Evolutionary conservation across 164 flowering plant species (phyloP).

Genomic region (Santalum album): DNA sequence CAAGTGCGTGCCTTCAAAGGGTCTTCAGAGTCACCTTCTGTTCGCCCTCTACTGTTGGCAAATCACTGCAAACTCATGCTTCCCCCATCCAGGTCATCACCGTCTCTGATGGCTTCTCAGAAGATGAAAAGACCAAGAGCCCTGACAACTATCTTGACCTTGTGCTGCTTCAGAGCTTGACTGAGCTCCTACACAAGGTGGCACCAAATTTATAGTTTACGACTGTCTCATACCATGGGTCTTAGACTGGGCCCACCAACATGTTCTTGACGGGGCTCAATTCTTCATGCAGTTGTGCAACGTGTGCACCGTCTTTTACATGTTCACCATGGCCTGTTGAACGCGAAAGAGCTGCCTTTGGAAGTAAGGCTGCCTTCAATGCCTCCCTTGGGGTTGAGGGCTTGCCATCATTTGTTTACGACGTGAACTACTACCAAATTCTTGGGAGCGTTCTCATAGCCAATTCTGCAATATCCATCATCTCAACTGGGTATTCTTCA

Average conservation of each 20-base stretch:
- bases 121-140: conserved; percentile 8
- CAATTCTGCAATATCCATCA: conserved; percentile 21
- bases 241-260: background rate
- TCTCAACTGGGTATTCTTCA: conserved; percentile 14
- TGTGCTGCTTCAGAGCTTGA: background rate
- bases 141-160: conserved; percentile 2
- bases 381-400: conserved; percentile 25
- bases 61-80: background rate
- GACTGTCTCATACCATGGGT: background rate
- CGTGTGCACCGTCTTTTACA: background rate
- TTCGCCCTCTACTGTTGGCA: conserved; percentile 19
- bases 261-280: background rate
- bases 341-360: background rate
- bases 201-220: background rate
- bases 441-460: background rate
- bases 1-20: background rate
- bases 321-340: background rate
- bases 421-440: conserved; percentile 7
- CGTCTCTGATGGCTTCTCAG: conserved; percentile 15
- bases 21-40: background rate
- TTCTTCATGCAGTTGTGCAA: background rate
- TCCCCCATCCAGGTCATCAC: conserved; percentile 6
- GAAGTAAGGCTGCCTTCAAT: conserved; percentile 19
- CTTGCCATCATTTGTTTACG: conserved; percentile 30
- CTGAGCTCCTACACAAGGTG: conserved; percentile 6